Evolutionary conservation across 2,329 filamentous ascomycete species (phyloP), one percentile per base, ranked within the genome.

Genomic region (Fusarium duplospermum): DNA sequence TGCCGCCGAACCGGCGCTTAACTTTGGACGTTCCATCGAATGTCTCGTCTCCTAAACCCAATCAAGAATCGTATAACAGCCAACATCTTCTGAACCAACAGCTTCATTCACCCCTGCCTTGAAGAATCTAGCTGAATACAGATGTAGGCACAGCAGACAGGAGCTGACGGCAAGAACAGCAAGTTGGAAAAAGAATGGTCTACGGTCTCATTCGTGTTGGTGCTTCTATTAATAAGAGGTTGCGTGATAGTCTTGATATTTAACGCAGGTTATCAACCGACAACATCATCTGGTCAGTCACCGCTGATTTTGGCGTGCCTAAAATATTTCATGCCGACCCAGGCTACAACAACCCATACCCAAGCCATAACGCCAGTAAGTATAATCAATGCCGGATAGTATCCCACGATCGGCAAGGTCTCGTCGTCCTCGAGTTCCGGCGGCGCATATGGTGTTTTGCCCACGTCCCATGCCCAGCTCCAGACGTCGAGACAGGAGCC

Each of bases 301-400:
- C 88, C 88, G 66, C 86, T 90, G 68, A 98, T 97, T 85, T 98
- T 98, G 36, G 96, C 96, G 86, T 99, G 96, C 77, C 95, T 91
- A 81, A 99, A 99, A 83, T 98, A 98, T 82, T 99, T 99, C 96
- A 99, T 98, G 27, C 96, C 96, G 58, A 98, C 93, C 96, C 96
- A 99, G 13, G 97, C 96, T 67, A 97, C 92, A 14, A 98, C 91
- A 20, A 98, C 96, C 96, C 96, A 99, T 7, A 98, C 94, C 96
- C 96, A 99, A 20, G 95, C 95, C 94, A 99, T 98, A 31, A 99
- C 94, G 57, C 92, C 92, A 4, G 96, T 98, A 76, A 98, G 86
- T 67, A 98, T 96, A 74, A 98, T 93, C 79, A 99, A 85, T 13
- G 95, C 94, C 27, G 96, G 96, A 84, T 99, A 99, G 83, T 99